Percentiles rank a stretch among this genome's conserved stretches.
Conservation (phyloP, 2,329 filamentous ascomycete genomes). For the Fusarium stilboides region DNA sequence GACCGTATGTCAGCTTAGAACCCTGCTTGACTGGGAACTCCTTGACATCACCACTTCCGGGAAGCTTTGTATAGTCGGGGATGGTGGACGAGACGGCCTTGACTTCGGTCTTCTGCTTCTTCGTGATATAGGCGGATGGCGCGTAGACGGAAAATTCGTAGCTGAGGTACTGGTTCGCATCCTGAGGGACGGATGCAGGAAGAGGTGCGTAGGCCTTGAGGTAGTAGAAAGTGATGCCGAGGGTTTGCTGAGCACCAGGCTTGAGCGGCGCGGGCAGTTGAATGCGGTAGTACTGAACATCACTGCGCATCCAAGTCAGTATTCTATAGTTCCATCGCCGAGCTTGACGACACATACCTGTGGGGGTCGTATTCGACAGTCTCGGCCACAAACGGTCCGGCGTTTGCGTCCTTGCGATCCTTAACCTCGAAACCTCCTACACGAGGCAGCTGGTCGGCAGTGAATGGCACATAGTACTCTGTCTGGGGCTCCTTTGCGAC, state of each 20-base stretch:
- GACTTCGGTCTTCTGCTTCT: constrained; percentile 97
- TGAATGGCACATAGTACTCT: constrained; percentile 94
- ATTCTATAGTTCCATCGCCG: not conserved
- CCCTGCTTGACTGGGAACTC: constrained; percentile 85
- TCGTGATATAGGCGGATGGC: constrained; percentile 85
- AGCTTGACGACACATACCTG: constrained; percentile 62
- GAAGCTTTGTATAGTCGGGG: constrained; percentile 86
- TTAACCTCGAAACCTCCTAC: constrained; percentile 91
- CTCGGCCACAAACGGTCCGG: constrained; percentile 78
- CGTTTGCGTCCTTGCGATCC: constrained; percentile 85
- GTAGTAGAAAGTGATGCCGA: constrained; percentile 88
- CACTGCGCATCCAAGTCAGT: constrained; percentile 62
- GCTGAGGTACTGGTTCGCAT: constrained; percentile 87
- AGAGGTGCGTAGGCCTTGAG: constrained; percentile 85
- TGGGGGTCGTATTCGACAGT: constrained; percentile 74
- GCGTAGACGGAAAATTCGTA: constrained; percentile 90
- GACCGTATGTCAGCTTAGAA: constrained; percentile 88
- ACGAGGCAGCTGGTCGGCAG: constrained; percentile 79
- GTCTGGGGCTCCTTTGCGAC: constrained; percentile 82
- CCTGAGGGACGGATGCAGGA: constrained; percentile 86
- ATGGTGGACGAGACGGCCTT: constrained; percentile 86
- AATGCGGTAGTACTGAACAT: constrained; percentile 87
- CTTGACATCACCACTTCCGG: constrained; percentile 72
- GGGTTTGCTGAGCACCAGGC: constrained; percentile 83
- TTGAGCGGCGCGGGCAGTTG: constrained; percentile 82